Evolutionary conservation across 345 rosid species (phyloP).

Genomic region (Arabidopsis arenosa): DNA sequence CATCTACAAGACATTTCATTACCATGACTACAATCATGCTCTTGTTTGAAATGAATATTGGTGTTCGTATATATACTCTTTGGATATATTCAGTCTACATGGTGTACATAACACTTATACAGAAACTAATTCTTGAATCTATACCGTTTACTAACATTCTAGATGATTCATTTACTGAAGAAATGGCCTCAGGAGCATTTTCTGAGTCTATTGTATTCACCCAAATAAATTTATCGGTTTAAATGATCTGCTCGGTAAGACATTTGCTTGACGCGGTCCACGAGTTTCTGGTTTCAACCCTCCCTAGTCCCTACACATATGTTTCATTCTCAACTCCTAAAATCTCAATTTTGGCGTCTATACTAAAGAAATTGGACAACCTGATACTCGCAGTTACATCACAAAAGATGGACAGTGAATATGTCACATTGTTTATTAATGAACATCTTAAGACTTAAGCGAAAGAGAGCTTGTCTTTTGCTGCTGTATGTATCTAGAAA

Average conservation of each 20-base stretch:
- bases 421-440: too few species aligned
- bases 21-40: conserved; percentile 81
- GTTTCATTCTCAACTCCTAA: neutral
- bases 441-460: too few species aligned
- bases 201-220: neutral
- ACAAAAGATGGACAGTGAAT: too few species aligned
- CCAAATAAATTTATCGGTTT: neutral
- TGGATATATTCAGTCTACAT: neutral
- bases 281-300: neutral
- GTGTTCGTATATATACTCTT: neutral
- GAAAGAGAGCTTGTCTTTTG: too few species aligned
- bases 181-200: neutral
- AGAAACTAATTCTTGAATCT: neutral
- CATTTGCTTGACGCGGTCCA: neutral
- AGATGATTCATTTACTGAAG: neutral
- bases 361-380: too few species aligned
- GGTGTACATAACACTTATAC: conserved; percentile 20
- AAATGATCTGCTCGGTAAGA: neutral
- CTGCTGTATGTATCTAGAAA: neutral
- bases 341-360: too few species aligned
- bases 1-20: conserved; percentile 71
- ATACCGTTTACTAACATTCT: neutral
- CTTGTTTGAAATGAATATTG: conserved; percentile 48
- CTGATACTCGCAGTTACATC: too few species aligned
- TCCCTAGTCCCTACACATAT: neutral